Evolutionary conservation across 164 flowering plant genomes (phyloP), one percentile per base, ranked within the genome.

Genomic region (Cinnamomum micranthum): DNA sequence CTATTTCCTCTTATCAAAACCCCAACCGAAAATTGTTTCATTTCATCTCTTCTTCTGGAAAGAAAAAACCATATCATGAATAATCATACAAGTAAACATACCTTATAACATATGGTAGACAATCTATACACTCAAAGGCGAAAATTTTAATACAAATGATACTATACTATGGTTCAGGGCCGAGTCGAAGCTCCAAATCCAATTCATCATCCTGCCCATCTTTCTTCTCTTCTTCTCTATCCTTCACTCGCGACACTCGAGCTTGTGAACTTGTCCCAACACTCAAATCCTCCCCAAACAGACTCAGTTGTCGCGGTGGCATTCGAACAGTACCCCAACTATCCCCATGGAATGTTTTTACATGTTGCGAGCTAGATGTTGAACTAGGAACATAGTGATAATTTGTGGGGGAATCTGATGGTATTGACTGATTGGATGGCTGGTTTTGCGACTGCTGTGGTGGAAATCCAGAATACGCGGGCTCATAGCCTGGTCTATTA

Each of bases 161-260:
- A 15, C 60, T 19, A 12, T 2, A 55, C 60, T 64, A 84, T 0
- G 83, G 84, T 79, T 85, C 75, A 70, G 85, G 83, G 62, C 91
- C 88, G 31, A 88, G 85, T 71, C 91, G 82, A 79, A 88, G 91
- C 83, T 88, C 91, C 79, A 88, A 81, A 79, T 88, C 91, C 24
- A 86, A 19, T 55, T 82, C 88, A 22, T 67, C 81, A 63, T 80
- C 76, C 20, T 71, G 70, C 27, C 64, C 75, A 50, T 75, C 75
- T 72, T 67, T 62, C 24, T 15, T 62, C 70, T 65, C 67, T 69
- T 23, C 77, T 65, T 76, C 82, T 59, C 65, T 80, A 23, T 51
- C 62, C 22, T 76, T 68, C n/a, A 70, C 74, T 72, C 65, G 47
- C 71, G 79, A 47, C 2, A 81, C 63, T 62, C 81, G 81, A 19